Percentiles rank a stretch among this genome's conserved stretches.
Evolutionary conservation across 2,329 filamentous ascomycete species (phyloP).

Genomic region (Graphilbum fragrans): DNA sequence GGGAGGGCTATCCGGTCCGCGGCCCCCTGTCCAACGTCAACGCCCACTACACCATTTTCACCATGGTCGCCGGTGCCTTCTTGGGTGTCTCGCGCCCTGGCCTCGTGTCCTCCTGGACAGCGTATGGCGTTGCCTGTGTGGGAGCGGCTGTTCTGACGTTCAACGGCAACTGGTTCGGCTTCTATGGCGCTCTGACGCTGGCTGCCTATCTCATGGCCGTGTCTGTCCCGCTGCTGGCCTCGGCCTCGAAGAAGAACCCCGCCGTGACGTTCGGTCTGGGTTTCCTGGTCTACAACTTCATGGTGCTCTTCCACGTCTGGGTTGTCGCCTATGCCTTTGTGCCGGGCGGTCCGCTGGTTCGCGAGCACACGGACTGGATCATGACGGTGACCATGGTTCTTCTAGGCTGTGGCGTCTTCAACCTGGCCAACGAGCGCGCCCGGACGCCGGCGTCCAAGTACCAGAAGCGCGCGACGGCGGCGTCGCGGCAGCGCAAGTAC

Average conservation of each 20-base stretch:
- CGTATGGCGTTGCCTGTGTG: constrained; percentile 64
- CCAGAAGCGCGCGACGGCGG: constrained; percentile 19
- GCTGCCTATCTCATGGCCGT: constrained; percentile 74
- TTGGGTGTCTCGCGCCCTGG: constrained; percentile 63
- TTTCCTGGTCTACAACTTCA: constrained; percentile 83
- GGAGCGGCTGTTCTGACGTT: constrained; percentile 70
- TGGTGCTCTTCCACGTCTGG: constrained; percentile 98
- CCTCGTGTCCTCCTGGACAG: constrained; percentile 64
- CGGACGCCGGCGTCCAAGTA: constrained; percentile 25
- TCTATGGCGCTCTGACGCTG: constrained; percentile 66
- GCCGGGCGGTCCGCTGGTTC: constrained; percentile 80
- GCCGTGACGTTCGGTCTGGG: constrained; percentile 75
- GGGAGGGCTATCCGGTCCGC: constrained; percentile 87
- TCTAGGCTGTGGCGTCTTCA: constrained; percentile 77
- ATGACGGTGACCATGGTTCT: constrained; percentile 78
- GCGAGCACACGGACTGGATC: constrained; percentile 92
- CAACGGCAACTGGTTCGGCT: constrained; percentile 76
- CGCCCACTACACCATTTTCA: constrained; percentile 72
- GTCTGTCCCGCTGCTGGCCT: constrained; percentile 60
- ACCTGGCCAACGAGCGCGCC: constrained; percentile 37
- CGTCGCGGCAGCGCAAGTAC: constrained; percentile 35
- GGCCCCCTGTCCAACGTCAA: constrained; percentile 85
- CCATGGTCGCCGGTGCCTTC: constrained; percentile 73
- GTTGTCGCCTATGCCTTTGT: constrained; percentile 97
- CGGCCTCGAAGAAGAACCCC: constrained; percentile 65